Percentiles rank a stretch among this genome's conserved stretches.
Conservation (phyloP, 768 basidiomycete species). For the Auriscalpium orientale region DNA sequence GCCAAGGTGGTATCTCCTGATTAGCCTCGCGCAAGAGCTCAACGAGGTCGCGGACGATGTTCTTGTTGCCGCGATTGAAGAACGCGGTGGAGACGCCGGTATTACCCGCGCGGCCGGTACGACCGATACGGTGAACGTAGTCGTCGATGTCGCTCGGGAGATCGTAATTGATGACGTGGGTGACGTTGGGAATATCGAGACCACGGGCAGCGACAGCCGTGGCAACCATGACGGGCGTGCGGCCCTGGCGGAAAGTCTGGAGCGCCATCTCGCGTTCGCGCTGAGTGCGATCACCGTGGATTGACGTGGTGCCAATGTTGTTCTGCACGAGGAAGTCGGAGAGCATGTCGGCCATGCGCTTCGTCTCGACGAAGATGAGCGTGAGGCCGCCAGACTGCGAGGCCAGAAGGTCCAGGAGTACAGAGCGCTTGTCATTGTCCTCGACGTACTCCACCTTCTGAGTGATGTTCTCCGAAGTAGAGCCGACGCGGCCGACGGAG, state of each 20-base stretch:
- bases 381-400: slow-evolving; percentile 77
- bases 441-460: slow-evolving; percentile 99
- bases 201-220: slow-evolving; percentile 99
- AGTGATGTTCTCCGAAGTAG: slow-evolving; percentile 98
- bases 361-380: slow-evolving; percentile 98
- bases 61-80: slow-evolving; percentile 89
- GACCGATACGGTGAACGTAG: slow-evolving; percentile 97
- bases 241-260: slow-evolving; percentile 90
- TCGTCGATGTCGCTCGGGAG: slow-evolving; percentile 97
- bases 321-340: slow-evolving; percentile 90
- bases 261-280: slow-evolving; percentile 95
- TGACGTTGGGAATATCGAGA: slow-evolving; percentile 98
- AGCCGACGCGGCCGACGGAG: slow-evolving; percentile 95
- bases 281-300: slow-evolving; percentile 96
- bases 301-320: slow-evolving; percentile 86
- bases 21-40: slow-evolving; percentile 95
- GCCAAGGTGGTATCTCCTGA: slow-evolving; percentile 88
- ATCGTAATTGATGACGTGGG: slow-evolving; percentile 97
- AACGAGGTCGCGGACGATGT: slow-evolving; percentile 85
- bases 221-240: slow-evolving; percentile 94
- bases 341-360: slow-evolving; percentile 98
- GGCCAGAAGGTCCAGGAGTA: slow-evolving; percentile 87
- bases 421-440: slow-evolving; percentile 93
- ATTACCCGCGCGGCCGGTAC: slow-evolving; percentile 98
- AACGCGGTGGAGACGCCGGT: slow-evolving; percentile 94